Evolutionary conservation across 352 stramenopile species (phyloP).

Genomic region (Phytophthora fragariaefolia): DNA sequence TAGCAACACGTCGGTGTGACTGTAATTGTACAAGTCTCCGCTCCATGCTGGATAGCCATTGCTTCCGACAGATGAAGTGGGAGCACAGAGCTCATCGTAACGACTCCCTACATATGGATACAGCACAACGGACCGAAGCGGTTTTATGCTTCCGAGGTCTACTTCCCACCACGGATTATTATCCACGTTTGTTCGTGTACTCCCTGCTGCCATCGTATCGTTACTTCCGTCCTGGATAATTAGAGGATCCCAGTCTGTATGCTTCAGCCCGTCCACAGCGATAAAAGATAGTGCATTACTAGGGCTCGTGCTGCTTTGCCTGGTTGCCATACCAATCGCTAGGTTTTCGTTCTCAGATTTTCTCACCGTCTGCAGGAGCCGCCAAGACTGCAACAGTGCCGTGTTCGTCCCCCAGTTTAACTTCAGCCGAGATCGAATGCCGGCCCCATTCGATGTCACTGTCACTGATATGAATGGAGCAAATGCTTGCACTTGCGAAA

Average conservation of each 20-base stretch:
- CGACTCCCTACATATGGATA: slow-evolving; percentile 57
- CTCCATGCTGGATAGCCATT: slow-evolving; percentile 37
- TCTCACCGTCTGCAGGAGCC: slow-evolving; percentile 54
- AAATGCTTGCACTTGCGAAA: slow-evolving; percentile 67
- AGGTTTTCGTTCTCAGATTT: slow-evolving; percentile 71
- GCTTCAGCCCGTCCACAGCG: slow-evolving; percentile 54
- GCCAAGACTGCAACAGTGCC: slow-evolving; percentile 51
- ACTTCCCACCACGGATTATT: slow-evolving; percentile 77
- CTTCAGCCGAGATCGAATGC: slow-evolving; percentile 57
- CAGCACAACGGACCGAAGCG: slow-evolving; percentile 55
- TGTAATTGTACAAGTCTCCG: slow-evolving; percentile 52
- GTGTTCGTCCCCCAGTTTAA: slow-evolving; percentile 50
- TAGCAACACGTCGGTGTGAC: slow-evolving; percentile 44
- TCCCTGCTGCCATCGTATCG: slow-evolving; percentile 39
- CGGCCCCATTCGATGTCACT: slow-evolving; percentile 45
- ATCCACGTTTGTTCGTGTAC: slow-evolving; percentile 50
- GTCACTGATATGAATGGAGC: slow-evolving; percentile 53
- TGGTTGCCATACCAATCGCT: slow-evolving; percentile 59
- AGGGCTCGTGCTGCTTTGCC: slow-evolving; percentile 63
- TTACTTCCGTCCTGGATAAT: slow-evolving; percentile 23
- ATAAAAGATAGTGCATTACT: slow-evolving; percentile 48
- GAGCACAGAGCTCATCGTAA: slow-evolving; percentile 44
- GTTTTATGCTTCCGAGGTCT: slow-evolving; percentile 53
- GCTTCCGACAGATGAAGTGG: background rate
- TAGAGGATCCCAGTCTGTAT: slow-evolving; percentile 49